Conservation (phyloP, 495 filamentous ascomycete species). For the Xylona heveae region DNA sequence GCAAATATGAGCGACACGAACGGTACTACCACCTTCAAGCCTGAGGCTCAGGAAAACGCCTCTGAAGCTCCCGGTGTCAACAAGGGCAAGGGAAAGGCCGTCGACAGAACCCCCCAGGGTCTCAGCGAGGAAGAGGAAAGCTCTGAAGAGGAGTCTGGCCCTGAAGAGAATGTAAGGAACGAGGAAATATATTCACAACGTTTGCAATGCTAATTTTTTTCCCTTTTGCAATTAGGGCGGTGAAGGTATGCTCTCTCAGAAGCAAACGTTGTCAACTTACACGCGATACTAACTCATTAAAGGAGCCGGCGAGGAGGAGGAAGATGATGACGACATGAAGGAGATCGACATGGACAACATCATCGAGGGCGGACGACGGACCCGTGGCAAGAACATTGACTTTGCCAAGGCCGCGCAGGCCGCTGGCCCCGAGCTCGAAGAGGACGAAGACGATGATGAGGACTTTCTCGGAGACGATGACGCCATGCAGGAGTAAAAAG, state of each 20-base stretch:
- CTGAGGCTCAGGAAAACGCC: not conserved
- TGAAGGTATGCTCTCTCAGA: too few species aligned
- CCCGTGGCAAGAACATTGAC: conserved; percentile 65
- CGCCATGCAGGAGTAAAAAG: conserved; percentile 6
- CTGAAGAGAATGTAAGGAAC: conserved; percentile 35
- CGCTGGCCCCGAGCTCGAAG: conserved; percentile 39
- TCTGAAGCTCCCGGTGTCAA: conserved; percentile 5
- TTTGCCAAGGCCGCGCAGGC: conserved; percentile 57
- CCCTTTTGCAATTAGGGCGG: conserved; percentile 2
- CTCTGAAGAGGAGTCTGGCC: conserved; percentile 37
- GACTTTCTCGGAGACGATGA: conserved; percentile 18
- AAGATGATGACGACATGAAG: conserved; percentile 66
- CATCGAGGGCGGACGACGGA: conserved; percentile 54
- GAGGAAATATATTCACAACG: not conserved
- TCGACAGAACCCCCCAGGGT: conserved; percentile 26
- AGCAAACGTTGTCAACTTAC: not conserved
- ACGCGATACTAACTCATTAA: conserved; percentile 2
- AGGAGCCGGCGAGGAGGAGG: conserved; percentile 32
- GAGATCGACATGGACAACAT: conserved; percentile 84
- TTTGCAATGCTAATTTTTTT: not conserved
- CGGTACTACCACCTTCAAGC: not conserved
- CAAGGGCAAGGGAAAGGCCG: conserved; percentile 39
- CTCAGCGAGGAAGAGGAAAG: conserved; percentile 44
- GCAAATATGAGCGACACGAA: not conserved
- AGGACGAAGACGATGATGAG: conserved; percentile 65